Evolutionary conservation across 2,329 filamentous ascomycete genomes (phyloP).

Genomic region (Aureobasidium sp.): DNA sequence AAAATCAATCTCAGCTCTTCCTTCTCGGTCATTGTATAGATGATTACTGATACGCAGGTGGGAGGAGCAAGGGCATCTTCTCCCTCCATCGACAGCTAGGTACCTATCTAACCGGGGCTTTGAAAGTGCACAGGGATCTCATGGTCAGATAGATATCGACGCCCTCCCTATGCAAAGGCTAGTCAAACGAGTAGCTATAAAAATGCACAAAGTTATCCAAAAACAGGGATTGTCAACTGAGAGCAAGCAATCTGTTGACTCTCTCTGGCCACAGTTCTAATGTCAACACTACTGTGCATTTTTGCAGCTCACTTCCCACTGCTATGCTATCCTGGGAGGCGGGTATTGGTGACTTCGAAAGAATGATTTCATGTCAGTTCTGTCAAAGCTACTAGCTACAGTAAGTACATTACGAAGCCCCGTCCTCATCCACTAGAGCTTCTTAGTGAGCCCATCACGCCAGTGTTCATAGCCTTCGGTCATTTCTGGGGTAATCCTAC

Average conservation of each 20-base stretch:
- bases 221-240: background rate
- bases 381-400: background rate
- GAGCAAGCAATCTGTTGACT: background rate
- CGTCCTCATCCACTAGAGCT: background rate
- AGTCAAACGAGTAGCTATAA: background rate
- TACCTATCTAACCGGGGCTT: background rate
- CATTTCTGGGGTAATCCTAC: constrained; percentile 53
- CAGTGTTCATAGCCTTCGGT: constrained; percentile 46
- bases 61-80: background rate
- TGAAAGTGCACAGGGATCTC: background rate
- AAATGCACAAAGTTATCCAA: background rate
- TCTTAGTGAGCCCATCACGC: constrained; percentile 12
- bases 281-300: background rate
- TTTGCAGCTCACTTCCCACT: background rate
- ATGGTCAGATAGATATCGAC: too few species aligned
- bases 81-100: background rate
- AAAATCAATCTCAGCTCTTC: background rate
- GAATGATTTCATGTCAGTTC: background rate
- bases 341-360: background rate
- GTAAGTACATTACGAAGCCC: background rate
- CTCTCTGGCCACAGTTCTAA: background rate
- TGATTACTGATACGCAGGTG: background rate
- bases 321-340: background rate
- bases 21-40: background rate
- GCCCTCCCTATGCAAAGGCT: background rate